phyloP scores from a whole-genome alignment of 2,329 filamentous ascomycete genomes.

The Verticillium nonalfalfae region DNA sequence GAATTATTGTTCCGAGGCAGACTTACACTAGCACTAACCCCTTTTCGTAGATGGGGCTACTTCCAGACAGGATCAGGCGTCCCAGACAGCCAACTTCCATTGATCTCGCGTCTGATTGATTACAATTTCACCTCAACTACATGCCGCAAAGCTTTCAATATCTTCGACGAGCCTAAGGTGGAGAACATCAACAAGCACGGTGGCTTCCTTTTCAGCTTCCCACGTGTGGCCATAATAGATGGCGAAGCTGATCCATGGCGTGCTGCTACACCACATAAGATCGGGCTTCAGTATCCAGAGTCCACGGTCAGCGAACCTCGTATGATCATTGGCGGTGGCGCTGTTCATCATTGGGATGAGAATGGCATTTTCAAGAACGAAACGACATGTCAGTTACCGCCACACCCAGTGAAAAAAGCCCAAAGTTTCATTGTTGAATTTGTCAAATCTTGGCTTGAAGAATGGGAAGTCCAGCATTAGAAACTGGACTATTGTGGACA shows the following conservation, averaged over 20 bases:
- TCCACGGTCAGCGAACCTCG: conserved; percentile 63
- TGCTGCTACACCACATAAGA: conserved; percentile 63
- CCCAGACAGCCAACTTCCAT: conserved; percentile 55
- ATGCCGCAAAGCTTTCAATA: conserved; percentile 65
- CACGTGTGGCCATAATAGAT: conserved; percentile 70
- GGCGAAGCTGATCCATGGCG: conserved; percentile 78
- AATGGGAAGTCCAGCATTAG: conserved; percentile 36
- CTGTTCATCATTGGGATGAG: conserved; percentile 76
- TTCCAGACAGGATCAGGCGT: conserved; percentile 67
- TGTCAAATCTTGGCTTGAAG: conserved; percentile 61
- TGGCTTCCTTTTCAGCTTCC: conserved; percentile 64
- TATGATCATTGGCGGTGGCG: conserved; percentile 61
- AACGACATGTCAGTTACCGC: conserved; percentile 51
- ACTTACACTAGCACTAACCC: background rate
- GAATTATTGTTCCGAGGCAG: too few species aligned
- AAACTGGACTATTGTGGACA: too few species aligned
- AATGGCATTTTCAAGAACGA: conserved; percentile 60
- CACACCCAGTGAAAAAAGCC: conserved; percentile 47
- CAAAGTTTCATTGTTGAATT: conserved; percentile 55
- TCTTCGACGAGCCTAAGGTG: conserved; percentile 56
- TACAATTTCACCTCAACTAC: conserved; percentile 54
- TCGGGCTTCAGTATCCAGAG: conserved; percentile 46
- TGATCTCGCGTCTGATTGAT: conserved; percentile 66
- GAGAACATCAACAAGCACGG: conserved; percentile 71
- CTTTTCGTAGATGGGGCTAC: conserved; percentile 61